Conservation (phyloP, 495 filamentous ascomycete species). For the Letharia lupina region DNA sequence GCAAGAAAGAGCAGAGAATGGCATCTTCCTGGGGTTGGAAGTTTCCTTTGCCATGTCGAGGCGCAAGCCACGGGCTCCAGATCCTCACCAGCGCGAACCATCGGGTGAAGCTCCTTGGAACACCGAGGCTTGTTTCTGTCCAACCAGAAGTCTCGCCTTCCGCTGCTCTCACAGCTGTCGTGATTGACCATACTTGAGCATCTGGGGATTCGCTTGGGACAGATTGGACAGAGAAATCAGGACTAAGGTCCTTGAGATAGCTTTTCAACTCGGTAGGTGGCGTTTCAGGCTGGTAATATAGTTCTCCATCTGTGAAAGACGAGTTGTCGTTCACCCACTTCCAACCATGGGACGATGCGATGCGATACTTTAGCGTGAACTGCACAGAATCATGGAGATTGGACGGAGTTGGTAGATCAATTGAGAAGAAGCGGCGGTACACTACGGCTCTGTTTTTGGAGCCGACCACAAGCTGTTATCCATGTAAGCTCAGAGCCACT, state of each 20-base stretch:
- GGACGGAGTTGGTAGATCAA: slow-evolving; percentile 25
- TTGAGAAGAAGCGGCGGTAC: slow-evolving; percentile 35
- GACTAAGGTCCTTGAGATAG: slow-evolving; percentile 53
- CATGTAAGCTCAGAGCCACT: slow-evolving; percentile 31
- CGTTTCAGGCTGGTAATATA: slow-evolving; percentile 41
- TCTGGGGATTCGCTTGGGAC: slow-evolving; percentile 59
- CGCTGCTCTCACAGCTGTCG: slow-evolving; percentile 45
- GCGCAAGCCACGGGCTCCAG: slow-evolving; percentile 79
- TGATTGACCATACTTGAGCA: slow-evolving; percentile 63
- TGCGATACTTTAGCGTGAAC: slow-evolving; percentile 74
- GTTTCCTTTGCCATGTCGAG: slow-evolving; percentile 63
- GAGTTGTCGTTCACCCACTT: slow-evolving; percentile 65
- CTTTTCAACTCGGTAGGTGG: slow-evolving; percentile 42
- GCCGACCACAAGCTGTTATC: slow-evolving; percentile 33
- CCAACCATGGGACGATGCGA: slow-evolving; percentile 48
- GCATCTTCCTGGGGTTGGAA: slow-evolving; percentile 68
- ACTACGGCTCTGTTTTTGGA: slow-evolving; percentile 18
- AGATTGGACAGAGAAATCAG: slow-evolving; percentile 46
- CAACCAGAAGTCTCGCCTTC: slow-evolving; percentile 47
- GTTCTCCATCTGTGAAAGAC: slow-evolving; percentile 51
- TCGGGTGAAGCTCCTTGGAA: slow-evolving; percentile 45
- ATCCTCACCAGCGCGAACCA: slow-evolving; percentile 77
- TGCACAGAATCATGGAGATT: slow-evolving; percentile 36
- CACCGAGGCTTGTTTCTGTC: slow-evolving; percentile 51
- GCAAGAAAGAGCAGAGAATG: slow-evolving; percentile 73